Conservation (phyloP, 2,329 filamentous ascomycete species). For the Emericellopsis atlantica region DNA sequence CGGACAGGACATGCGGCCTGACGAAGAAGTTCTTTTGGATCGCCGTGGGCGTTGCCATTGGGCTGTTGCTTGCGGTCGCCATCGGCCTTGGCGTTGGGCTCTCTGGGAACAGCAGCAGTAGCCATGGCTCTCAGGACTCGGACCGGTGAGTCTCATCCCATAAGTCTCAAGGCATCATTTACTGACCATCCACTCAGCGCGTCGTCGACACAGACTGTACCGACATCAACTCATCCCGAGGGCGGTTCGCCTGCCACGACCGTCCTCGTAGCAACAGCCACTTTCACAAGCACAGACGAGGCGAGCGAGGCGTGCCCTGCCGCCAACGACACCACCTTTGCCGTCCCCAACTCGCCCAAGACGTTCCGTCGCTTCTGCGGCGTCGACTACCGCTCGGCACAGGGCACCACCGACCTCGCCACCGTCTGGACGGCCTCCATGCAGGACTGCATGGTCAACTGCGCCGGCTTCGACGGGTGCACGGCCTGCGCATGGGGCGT, state of each 20-base stretch:
- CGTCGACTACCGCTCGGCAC: slow-evolving; percentile 24
- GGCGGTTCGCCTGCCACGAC: neutral
- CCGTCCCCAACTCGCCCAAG: slow-evolving; percentile 24
- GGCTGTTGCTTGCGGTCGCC: slow-evolving; percentile 21
- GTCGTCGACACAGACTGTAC: too few relatives aligned
- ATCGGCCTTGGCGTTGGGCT: slow-evolving; percentile 22
- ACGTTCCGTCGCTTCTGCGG: slow-evolving; percentile 30
- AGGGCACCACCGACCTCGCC: slow-evolving; percentile 19
- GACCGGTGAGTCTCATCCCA: neutral
- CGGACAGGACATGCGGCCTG: slow-evolving; percentile 10
- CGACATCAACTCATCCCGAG: neutral
- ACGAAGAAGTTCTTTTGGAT: slow-evolving; percentile 22
- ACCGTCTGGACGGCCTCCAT: slow-evolving; percentile 23
- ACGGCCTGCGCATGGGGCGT: slow-evolving; percentile 31
- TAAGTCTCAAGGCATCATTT: too few relatives aligned
- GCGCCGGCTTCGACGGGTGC: slow-evolving; percentile 24
- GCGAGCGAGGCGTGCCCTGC: slow-evolving; percentile 23
- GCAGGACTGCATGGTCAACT: slow-evolving; percentile 30
- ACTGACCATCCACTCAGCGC: too few relatives aligned
- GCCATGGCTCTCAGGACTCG: too few relatives aligned
- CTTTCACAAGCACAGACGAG: slow-evolving; percentile 8
- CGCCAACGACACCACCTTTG: slow-evolving; percentile 29
- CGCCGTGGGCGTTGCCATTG: slow-evolving; percentile 12
- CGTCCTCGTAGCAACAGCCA: slow-evolving; percentile 4
- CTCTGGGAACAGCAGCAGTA: neutral